A percentile compares a stretch with the other conserved stretches of the same genome.
phyloP scores from a whole-genome alignment of 225 moss, liverwort and hornwort species.

The Marchantia paleacea region DNA sequence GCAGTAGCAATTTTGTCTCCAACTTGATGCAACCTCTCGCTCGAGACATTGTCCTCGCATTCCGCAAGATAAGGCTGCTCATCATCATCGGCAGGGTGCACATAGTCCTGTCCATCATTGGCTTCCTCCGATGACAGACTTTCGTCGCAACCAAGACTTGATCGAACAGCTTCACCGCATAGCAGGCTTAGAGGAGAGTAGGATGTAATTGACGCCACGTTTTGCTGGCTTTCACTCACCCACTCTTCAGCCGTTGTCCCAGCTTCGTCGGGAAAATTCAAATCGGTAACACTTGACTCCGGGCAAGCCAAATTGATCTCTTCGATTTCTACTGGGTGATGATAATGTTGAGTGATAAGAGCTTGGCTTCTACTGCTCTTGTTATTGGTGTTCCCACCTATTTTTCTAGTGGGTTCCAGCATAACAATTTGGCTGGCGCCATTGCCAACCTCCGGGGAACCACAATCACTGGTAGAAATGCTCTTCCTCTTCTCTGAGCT shows the following conservation, averaged over 20 bases:
- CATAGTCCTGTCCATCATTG: constrained; percentile 37
- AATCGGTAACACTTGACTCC: constrained; percentile 15
- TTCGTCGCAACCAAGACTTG: constrained; percentile 62
- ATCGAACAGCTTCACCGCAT: constrained; percentile 25
- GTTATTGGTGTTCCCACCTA: not conserved
- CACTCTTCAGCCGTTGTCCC: constrained; percentile 11
- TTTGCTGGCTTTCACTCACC: constrained; percentile 8
- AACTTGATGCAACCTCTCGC: constrained; percentile 50
- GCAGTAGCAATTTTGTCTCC: constrained; percentile 67
- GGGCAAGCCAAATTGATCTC: constrained; percentile 23
- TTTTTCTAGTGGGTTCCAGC: constrained; percentile 36
- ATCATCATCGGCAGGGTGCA: constrained; percentile 31
- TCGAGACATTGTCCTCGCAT: constrained; percentile 29
- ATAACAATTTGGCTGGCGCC: constrained; percentile 35
- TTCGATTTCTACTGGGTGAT: not conserved
- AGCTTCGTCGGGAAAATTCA: constrained; percentile 4
- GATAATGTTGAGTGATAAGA: not conserved
- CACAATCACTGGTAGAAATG: constrained; percentile 33
- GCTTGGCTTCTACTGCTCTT: constrained; percentile 5
- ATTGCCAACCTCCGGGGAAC: constrained; percentile 32
- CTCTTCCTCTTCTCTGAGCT: constrained; percentile 49
- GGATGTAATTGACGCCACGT: not conserved
- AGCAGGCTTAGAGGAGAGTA: constrained; percentile 6
- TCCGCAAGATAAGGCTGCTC: constrained; percentile 32
- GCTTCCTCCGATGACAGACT: constrained; percentile 48